phyloP scores from a whole-genome alignment of 306 rosid genomes.

The Casuarina glauca region DNA sequence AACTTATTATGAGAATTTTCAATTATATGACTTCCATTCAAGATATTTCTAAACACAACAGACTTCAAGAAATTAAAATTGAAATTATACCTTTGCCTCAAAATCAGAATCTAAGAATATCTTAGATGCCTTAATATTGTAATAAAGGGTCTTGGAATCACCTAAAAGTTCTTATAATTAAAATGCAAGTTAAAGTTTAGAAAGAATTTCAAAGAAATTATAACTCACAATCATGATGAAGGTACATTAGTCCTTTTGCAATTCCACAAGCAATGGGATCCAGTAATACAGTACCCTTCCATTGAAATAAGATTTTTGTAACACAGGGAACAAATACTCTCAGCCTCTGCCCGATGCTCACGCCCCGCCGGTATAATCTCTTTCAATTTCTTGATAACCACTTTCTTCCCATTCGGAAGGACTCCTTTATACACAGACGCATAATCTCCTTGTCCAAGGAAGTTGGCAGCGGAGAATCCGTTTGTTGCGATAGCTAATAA shows the following conservation, averaged over 20 bases:
- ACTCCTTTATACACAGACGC: constrained; percentile 91
- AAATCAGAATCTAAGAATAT: constrained; percentile 88
- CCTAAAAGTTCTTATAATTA: constrained; percentile 46
- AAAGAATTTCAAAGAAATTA: background rate
- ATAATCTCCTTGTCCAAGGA: constrained; percentile 96
- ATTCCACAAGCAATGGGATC: constrained; percentile 82
- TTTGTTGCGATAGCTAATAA: constrained; percentile 87
- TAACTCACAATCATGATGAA: constrained; percentile 93
- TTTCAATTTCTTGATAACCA: constrained; percentile 88
- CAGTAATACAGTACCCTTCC: constrained; percentile 89
- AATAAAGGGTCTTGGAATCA: constrained; percentile 93
- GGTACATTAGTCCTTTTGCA: constrained; percentile 94
- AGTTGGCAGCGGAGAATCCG: constrained; percentile 92
- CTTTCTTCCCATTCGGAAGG: constrained; percentile 92
- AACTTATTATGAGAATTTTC: background rate
- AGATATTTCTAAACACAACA: background rate
- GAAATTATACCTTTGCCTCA: constrained; percentile 72
- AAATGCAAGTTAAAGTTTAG: background rate
- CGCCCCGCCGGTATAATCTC: constrained; percentile 97
- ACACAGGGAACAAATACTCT: constrained; percentile 91
- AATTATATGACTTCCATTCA: background rate
- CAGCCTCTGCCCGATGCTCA: constrained; percentile 94
- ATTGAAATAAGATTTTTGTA: constrained; percentile 91
- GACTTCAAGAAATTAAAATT: background rate
- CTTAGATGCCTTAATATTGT: constrained; percentile 90